Evolutionary conservation across 2,329 filamentous ascomycete species (phyloP).

Genomic region (Beauveria brongniartii): DNA sequence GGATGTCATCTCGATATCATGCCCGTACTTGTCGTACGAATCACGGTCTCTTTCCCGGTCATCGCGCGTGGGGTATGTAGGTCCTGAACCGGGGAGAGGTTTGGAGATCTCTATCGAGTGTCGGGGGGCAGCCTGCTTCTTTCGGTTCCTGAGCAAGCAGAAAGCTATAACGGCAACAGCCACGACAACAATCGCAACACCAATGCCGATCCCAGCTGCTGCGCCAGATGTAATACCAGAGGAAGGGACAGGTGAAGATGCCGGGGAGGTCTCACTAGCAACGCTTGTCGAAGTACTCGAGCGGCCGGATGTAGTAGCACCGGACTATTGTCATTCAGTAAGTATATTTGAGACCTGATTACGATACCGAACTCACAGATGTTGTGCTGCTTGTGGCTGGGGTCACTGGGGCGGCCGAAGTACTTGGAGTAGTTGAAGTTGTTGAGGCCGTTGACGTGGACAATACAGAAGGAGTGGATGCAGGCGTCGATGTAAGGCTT

Average conservation of each 20-base stretch:
- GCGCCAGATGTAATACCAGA: slow-evolving; percentile 33
- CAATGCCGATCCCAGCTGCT: slow-evolving; percentile 42
- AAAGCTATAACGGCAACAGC: slow-evolving; percentile 30
- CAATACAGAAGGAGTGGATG: slow-evolving; percentile 1
- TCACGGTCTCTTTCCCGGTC: slow-evolving; percentile 15
- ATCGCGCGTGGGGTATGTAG: slow-evolving; percentile 27
- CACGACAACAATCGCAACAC: slow-evolving; percentile 33
- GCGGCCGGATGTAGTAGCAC: neutral
- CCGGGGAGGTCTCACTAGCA: slow-evolving; percentile 3
- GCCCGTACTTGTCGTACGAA: slow-evolving; percentile 27
- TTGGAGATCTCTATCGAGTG: slow-evolving; percentile 39
- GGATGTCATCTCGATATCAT: slow-evolving; percentile 42
- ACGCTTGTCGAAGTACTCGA: slow-evolving; percentile 3
- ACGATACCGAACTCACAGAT: neutral
- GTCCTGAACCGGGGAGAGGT: slow-evolving; percentile 40
- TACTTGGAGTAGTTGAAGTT: neutral
- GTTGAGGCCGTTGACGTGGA: neutral
- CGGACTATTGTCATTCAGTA: neutral
- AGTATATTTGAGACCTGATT: neutral
- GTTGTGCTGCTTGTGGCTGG: neutral
- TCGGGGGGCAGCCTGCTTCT: slow-evolving; percentile 14
- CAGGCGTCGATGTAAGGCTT: slow-evolving; percentile 1
- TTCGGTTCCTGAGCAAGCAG: slow-evolving; percentile 27
- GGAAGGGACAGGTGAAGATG: slow-evolving; percentile 9
- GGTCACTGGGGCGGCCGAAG: neutral